These are phyloP conservation scores for Cadophora malorum DNA, from an alignment of 2,329 filamentous ascomycete species.

Conservation along the genomic window DNA sequence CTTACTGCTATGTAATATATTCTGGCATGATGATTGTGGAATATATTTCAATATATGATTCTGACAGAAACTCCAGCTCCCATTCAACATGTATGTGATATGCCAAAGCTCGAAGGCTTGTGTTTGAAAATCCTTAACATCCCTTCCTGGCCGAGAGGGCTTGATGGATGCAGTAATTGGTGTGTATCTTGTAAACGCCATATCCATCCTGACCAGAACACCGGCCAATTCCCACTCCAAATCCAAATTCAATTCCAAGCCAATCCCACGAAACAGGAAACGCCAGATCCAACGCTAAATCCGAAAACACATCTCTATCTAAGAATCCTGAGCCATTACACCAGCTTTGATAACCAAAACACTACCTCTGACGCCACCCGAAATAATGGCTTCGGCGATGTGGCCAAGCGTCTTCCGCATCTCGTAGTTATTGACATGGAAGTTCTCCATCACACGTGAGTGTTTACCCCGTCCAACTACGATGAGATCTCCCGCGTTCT, in stretches of 20 bases:
- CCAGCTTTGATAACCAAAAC: slow-evolving; percentile 72
- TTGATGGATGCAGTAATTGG: not conserved
- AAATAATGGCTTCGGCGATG: slow-evolving; percentile 65
- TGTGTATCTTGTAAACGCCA: slow-evolving; percentile 9
- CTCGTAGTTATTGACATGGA: slow-evolving; percentile 46
- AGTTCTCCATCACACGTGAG: slow-evolving; percentile 32
- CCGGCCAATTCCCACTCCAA: not conserved
- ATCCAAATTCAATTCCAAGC: not conserved
- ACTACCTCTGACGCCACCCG: slow-evolving; percentile 66
- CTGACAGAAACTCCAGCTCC: not conserved
- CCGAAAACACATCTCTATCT: not conserved
- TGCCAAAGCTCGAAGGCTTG: slow-evolving; percentile 5
- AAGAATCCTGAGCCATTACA: slow-evolving; percentile 30
- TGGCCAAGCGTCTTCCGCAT: slow-evolving; percentile 61
- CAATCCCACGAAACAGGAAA: not conserved
- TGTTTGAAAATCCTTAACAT: not conserved
- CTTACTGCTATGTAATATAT: not conserved
- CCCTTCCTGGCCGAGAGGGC: not conserved
- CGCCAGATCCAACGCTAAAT: not conserved
- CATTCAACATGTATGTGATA: slow-evolving; percentile 5
- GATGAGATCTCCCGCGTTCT: slow-evolving; percentile 74
- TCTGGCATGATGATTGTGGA: too few relatives aligned
- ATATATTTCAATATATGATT: too few relatives aligned
- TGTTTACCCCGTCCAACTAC: slow-evolving; percentile 61
- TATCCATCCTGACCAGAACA: not conserved